Evolutionary conservation across 768 basidiomycete species (phyloP).

Genomic region (Suillus subalutaceus): DNA sequence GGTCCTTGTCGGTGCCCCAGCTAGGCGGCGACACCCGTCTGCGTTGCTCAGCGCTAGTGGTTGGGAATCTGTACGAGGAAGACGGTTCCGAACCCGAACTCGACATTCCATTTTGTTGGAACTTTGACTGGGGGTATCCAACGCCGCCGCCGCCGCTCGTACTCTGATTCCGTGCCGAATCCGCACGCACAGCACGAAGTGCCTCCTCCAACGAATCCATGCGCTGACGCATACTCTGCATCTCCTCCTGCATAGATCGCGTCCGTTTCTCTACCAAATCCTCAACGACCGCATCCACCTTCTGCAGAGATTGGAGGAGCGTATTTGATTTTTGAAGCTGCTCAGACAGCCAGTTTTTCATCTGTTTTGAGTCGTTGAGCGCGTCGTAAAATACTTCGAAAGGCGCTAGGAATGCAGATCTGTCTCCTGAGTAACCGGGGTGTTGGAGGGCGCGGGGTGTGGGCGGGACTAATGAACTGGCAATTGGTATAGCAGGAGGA

Average conservation of each 20-base stretch:
- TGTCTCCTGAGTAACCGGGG: constrained; percentile 63
- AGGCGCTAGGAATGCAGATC: constrained; percentile 77
- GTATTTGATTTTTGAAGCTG: constrained; percentile 68
- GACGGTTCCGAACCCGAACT: constrained; percentile 30
- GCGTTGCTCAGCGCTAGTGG: constrained; percentile 37
- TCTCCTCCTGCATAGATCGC: constrained; percentile 61
- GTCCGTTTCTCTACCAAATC: constrained; percentile 63
- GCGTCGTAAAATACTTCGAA: constrained; percentile 88
- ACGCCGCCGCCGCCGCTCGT: constrained; percentile 9
- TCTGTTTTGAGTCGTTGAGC: constrained; percentile 75
- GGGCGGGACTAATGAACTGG: constrained; percentile 64
- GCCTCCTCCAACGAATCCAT: constrained; percentile 71
- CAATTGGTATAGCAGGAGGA: constrained; percentile 70
- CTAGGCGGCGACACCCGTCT: constrained; percentile 43
- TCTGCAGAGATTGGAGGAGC: constrained; percentile 56
- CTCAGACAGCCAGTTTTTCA: constrained; percentile 76
- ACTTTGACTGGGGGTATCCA: constrained; percentile 26
- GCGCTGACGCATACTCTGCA: constrained; percentile 57
- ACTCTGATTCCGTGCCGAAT: constrained; percentile 22
- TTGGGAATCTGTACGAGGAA: constrained; percentile 52
- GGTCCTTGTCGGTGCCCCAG: constrained; percentile 35
- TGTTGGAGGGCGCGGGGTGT: constrained; percentile 70
- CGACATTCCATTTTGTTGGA: constrained; percentile 42
- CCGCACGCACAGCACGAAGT: constrained; percentile 33
- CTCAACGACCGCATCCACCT: constrained; percentile 60